Conservation (phyloP, 1,284 basidiomycete species). For the Exobasidium cylindrosporum region DNA sequence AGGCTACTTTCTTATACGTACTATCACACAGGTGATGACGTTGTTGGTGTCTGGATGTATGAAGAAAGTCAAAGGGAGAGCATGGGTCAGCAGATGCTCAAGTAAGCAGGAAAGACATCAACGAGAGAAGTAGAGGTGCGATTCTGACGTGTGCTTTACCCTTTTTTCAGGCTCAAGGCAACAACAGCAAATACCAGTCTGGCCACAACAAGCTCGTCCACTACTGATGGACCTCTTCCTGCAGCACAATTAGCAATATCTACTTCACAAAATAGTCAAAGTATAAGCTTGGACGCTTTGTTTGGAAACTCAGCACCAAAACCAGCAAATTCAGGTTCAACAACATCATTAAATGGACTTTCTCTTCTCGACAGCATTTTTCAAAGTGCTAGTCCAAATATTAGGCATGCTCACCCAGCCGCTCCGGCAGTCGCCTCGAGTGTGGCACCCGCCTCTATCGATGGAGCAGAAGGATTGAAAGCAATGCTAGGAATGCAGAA, state of each 20-base stretch:
- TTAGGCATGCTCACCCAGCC: background rate
- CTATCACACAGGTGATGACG: slow-evolving; percentile 50
- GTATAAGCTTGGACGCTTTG: slow-evolving; percentile 44
- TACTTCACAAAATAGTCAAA: slow-evolving; percentile 63
- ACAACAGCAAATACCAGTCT: too few species aligned
- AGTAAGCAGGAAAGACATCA: slow-evolving; percentile 24
- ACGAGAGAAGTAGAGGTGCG: too few species aligned
- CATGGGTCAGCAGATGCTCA: slow-evolving; percentile 58
- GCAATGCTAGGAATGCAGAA: slow-evolving; percentile 17
- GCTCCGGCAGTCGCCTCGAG: slow-evolving; percentile 7
- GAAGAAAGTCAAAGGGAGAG: slow-evolving; percentile 69
- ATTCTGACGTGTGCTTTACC: too few species aligned
- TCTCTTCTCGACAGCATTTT: slow-evolving; percentile 44
- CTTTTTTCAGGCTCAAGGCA: too few species aligned
- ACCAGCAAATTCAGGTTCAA: slow-evolving; percentile 24
- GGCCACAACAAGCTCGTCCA: too few species aligned
- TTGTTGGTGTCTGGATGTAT: slow-evolving; percentile 76
- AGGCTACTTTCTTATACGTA: too few species aligned
- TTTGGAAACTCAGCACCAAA: slow-evolving; percentile 27
- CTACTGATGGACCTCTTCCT: too few species aligned
- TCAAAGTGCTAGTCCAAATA: slow-evolving; percentile 21
- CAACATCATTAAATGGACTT: slow-evolving; percentile 24
- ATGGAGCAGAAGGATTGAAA: slow-evolving; percentile 26
- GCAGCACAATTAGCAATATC: slow-evolving; percentile 10
- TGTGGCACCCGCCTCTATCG: slow-evolving; percentile 14